phyloP scores from a whole-genome alignment of 2,329 filamentous ascomycete species.

The Ceratocystis diversiconidia region DNA sequence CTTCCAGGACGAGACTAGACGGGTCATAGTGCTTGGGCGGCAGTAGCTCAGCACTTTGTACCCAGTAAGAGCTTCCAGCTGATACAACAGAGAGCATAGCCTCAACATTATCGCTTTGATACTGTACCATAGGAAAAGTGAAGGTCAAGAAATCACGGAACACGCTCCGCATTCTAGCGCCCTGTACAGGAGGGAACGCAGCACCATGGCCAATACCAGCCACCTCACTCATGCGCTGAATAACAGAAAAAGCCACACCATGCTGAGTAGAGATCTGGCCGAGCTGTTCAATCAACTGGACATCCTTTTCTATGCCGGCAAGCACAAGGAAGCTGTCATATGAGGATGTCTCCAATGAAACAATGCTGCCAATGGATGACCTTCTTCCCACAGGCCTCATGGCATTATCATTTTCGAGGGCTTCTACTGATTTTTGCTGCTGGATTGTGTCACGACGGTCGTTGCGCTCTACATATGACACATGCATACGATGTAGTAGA shows the following conservation, averaged over 20 bases:
- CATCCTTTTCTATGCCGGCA: constrained; percentile 36
- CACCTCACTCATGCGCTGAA: constrained; percentile 35
- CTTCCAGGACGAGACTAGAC: constrained; percentile 34
- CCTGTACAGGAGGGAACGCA: constrained; percentile 40
- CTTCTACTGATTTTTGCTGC: constrained; percentile 44
- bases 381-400: constrained; percentile 33
- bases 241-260: constrained; percentile 39
- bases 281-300: constrained; percentile 37
- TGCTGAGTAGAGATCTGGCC: constrained; percentile 35
- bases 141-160: constrained; percentile 59
- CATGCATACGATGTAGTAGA: constrained; percentile 54
- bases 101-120: constrained; percentile 55
- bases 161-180: constrained; percentile 46
- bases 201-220: constrained; percentile 33
- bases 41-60: not conserved
- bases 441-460: constrained; percentile 45
- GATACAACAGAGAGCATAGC: constrained; percentile 51
- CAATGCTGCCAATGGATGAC: constrained; percentile 47
- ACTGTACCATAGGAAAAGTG: constrained; percentile 52
- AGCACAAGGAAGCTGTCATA: constrained; percentile 45
- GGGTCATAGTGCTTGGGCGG: constrained; percentile 23
- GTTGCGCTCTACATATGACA: constrained; percentile 46
- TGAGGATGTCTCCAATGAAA: constrained; percentile 45
- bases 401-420: constrained; percentile 33
- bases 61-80: constrained; percentile 23